phyloP scores from a whole-genome alignment of 2,329 filamentous ascomycete genomes.

The Byssoonygena ceratinophila region DNA sequence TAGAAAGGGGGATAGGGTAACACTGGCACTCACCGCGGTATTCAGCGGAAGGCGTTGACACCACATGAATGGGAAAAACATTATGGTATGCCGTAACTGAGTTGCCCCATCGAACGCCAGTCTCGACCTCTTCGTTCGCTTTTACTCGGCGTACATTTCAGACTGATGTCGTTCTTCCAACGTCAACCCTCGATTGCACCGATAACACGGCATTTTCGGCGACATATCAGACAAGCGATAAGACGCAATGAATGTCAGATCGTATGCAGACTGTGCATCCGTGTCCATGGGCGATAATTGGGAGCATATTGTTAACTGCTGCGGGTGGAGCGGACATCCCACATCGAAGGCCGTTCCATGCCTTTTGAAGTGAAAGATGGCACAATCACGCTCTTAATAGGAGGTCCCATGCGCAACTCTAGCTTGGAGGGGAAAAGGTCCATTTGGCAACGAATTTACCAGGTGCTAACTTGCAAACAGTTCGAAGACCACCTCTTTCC shows the following conservation, averaged over 20 bases:
- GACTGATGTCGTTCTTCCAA: slow-evolving; percentile 11
- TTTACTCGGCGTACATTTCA: slow-evolving; percentile 15
- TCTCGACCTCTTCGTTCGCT: not conserved
- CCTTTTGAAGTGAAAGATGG: not conserved
- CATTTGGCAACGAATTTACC: not conserved
- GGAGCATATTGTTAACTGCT: not conserved
- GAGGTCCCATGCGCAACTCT: not conserved
- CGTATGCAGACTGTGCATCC: not conserved
- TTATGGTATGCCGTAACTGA: no score
- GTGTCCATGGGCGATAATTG: not conserved
- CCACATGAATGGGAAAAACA: slow-evolving; percentile 4
- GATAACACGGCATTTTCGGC: not conserved
- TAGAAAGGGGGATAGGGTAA: not conserved
- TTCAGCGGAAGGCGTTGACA: not conserved
- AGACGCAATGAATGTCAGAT: not conserved
- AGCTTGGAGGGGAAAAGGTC: not conserved
- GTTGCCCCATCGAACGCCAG: not conserved
- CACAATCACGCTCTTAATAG: not conserved
- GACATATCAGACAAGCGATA: not conserved
- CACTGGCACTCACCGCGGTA: slow-evolving; percentile 1
- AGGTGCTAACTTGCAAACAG: not conserved
- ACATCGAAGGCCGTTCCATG: not conserved
- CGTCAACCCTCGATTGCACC: slow-evolving; percentile 11
- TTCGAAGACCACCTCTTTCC: not conserved
- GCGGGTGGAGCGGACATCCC: not conserved